A percentile compares a stretch with the other conserved stretches of the same genome.
Evolutionary conservation across 1,139 yeast species (phyloP).

Genomic region (Blastobotrys raffinosifermentans): DNA sequence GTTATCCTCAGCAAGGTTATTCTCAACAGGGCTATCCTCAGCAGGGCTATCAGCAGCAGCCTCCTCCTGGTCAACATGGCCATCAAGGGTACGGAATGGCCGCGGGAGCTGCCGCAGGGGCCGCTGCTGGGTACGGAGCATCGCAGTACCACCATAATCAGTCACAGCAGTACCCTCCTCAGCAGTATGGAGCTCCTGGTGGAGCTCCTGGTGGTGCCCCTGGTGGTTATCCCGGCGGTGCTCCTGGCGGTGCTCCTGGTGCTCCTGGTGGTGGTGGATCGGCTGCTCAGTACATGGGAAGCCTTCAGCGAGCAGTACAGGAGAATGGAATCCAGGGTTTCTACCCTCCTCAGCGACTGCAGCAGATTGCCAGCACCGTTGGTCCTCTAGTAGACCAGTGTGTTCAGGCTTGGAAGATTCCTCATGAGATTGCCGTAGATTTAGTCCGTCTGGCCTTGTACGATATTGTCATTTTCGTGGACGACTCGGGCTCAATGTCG

Average conservation of each 20-base stretch:
- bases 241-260: too few species aligned
- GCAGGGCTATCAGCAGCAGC: constrained; percentile 1
- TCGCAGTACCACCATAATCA: neutral
- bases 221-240: neutral
- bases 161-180: neutral
- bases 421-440: constrained; percentile 31
- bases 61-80: constrained; percentile 4
- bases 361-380: constrained; percentile 27
- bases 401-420: constrained; percentile 28
- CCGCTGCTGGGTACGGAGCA: neutral
- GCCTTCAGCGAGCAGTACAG: constrained; percentile 27
- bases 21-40: constrained; percentile 4
- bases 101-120: neutral
- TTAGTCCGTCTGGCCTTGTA: constrained; percentile 30
- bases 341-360: constrained; percentile 30
- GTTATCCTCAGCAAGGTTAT: constrained; percentile 1
- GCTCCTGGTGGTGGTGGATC: neutral
- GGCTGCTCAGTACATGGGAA: constrained; percentile 15
- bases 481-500: constrained; percentile 35
- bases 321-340: constrained; percentile 29
- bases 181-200: neutral
- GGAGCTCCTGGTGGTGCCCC: neutral
- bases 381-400: constrained; percentile 23
- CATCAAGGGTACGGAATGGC: neutral
- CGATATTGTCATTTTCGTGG: constrained; percentile 31